These are phyloP conservation scores for Ogataea ramenticola DNA, from an alignment of 805 yeast species.

Conservation along the genomic window DNA sequence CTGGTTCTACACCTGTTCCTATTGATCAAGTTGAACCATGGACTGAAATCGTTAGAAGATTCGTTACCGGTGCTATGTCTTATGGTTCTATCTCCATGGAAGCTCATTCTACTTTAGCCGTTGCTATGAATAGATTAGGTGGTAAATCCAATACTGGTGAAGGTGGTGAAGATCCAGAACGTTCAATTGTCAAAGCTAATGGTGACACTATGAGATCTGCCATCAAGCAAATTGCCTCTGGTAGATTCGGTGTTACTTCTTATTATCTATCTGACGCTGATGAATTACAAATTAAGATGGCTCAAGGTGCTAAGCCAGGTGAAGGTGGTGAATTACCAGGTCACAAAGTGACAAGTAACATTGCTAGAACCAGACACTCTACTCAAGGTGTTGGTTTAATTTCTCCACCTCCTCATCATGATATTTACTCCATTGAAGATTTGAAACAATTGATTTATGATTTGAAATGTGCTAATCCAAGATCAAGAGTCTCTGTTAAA, in stretches of 20 bases:
- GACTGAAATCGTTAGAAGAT: conserved; percentile 97
- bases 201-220: conserved; percentile 99
- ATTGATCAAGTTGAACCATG: conserved; percentile 98
- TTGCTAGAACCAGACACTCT: conserved; percentile 94
- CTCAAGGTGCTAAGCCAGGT: conserved; percentile 99
- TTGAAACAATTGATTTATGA: conserved; percentile 94
- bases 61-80: conserved; percentile 99
- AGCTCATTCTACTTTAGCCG: conserved; percentile 95
- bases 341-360: conserved; percentile 77
- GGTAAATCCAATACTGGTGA: conserved; percentile 99
- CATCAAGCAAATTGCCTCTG: conserved; percentile 95
- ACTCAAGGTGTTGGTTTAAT: conserved; percentile 95
- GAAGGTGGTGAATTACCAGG: conserved; percentile 99
- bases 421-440: conserved; percentile 96
- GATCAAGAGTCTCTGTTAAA: conserved; percentile 95
- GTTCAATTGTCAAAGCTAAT: conserved; percentile 69
- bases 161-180: conserved; percentile 97
- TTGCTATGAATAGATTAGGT: conserved; percentile 96
- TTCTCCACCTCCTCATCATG: conserved; percentile 98
- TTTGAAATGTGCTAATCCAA: conserved; percentile 92
- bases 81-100: conserved; percentile 98
- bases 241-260: conserved; percentile 97
- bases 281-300: conserved; percentile 96
- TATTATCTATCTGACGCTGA: conserved; percentile 93
- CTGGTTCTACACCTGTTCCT: conserved; percentile 67